These are phyloP conservation scores for Apiospora kogelbergensis DNA, from an alignment of 2,329 filamentous ascomycete genomes.

Conservation along the genomic window DNA sequence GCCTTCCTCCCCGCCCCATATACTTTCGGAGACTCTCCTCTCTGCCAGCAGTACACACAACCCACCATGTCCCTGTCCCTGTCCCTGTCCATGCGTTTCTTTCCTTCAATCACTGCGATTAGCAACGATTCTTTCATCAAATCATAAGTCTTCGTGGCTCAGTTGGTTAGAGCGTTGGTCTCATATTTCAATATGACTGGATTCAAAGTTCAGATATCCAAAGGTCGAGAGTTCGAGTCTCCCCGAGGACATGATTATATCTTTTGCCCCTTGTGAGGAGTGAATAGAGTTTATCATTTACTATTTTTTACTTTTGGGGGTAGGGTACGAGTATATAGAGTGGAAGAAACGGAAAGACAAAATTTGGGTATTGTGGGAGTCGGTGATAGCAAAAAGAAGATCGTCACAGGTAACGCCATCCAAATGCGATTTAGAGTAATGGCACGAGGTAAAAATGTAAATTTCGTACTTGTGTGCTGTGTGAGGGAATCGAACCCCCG, in stretches of 20 bases:
- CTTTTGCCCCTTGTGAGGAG: neutral
- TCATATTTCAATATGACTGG: constrained; percentile 28
- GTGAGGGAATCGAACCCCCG: constrained; percentile 7
- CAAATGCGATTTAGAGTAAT: too few relatives aligned
- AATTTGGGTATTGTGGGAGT: neutral
- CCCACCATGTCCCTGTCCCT: neutral
- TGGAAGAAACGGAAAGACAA: too few relatives aligned
- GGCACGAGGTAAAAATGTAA: too few relatives aligned
- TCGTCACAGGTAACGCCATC: too few relatives aligned
- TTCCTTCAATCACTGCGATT: neutral
- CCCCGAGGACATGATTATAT: constrained; percentile 37
- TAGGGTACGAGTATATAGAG: neutral
- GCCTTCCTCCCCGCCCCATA: neutral
- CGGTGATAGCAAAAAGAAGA: neutral
- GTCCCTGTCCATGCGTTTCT: too few relatives aligned
- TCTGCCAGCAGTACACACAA: neutral
- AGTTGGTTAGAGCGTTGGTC: constrained; percentile 45
- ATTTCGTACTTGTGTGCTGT: too few relatives aligned
- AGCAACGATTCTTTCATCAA: neutral
- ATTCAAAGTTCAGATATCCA: constrained; percentile 31
- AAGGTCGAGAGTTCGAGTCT: constrained; percentile 53
- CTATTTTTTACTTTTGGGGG: neutral
- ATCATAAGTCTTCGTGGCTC: constrained; percentile 37
- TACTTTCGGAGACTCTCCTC: neutral
- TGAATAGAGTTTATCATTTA: neutral